Evolutionary conservation across 2,329 filamentous ascomycete species (phyloP), one percentile per base, ranked within the genome.

Genomic region (Stachybotrys chartarum): DNA sequence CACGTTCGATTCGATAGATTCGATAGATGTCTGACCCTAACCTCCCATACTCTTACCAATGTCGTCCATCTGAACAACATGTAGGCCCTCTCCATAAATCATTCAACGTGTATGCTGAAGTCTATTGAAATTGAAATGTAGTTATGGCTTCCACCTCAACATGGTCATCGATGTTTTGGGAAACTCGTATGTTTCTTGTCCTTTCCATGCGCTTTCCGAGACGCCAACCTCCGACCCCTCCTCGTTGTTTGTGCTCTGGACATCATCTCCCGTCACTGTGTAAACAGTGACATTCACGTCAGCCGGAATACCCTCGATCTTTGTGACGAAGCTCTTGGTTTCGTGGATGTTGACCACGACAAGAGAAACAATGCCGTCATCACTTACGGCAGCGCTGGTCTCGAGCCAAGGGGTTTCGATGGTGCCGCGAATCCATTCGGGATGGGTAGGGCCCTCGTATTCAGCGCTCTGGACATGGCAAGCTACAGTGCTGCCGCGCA

Each of bases 341-440:
- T 87, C 83, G 57, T 79, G 77, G 32, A 90, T 79, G 66, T 94
- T 94, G 16, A 91, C 87, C 1, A 92, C 88, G 3, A 81, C 87
- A 59, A 93, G 62, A 59, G 77, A 87, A 1, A 87, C 75, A 53
- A 75, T 79, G 0, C 87, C 87, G 30, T 76, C 83, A 42, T 66
- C 77, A 50, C 78, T 75, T 6, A 86, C 61, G 2, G 78, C 74
- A 2, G 85, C 86, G 59, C 84, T 86, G 30, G 86, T 84, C 65
- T 90, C 87, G 55, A 90, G 68, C 75, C 81, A 91, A 7, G 88
- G 86, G 7, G 85, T 86, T 61, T 88, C 84, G 58, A 88, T 78
- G 3, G 83, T 77, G 10, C 80, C 80, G 39, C 82, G 74, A 55
- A 89, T 75, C 86, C 86, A 90, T 39, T 67, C 74, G 2, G 87